Evolutionary conservation across 352 stramenopile genomes (phyloP), one percentile per base, ranked within the genome.

Genomic region (Pythium brachiatum): DNA sequence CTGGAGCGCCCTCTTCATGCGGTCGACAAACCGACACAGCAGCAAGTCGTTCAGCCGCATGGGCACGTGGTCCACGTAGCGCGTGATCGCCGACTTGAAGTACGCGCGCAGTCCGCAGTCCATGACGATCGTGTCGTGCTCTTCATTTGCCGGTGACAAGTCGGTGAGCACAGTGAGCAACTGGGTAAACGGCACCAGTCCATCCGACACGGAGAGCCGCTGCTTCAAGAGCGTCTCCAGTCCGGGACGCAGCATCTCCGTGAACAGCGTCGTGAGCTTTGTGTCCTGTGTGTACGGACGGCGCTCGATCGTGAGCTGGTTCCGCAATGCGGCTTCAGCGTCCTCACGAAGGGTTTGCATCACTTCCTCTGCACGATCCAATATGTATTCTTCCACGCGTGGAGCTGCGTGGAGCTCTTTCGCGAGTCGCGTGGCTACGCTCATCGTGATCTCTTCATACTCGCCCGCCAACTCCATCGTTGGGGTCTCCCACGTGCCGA

Each of bases 261-360:
- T 66, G 21, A 77, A 39, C 8, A 71, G 53, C 0, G 38, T n/a
- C 51, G 77, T 77, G 27, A 83, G 60, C n/a, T 66, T 50, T 6
- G 47, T 27, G 41, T 79, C 68, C 51, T 83, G 75, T 2, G 69
- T 83, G 41, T 77, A 80, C 18, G 72, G 72, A 12, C 72, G 72
- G 1, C 64, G 43, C 65, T 83, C 69, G 15, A 58, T 52, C 2
- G 39, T 56, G 3, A 83, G 52, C n/a, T 78, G 39, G 0, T 31
- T 53, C 8, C 54, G 26, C 16, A 76, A 53, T 29, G 73, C 72
- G 1, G 25, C 21, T 12, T 59, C 54, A 11, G 67, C 69, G 27
- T 47, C 20, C 2, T 62, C 31, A 6, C 64, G 39, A 27, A 76
- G 53, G 12, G 39, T 16, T 13, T 68, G 32, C 20, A 78, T 32